phyloP scores from a whole-genome alignment of 2,329 filamentous ascomycete species.

The Alternaria sp. region DNA sequence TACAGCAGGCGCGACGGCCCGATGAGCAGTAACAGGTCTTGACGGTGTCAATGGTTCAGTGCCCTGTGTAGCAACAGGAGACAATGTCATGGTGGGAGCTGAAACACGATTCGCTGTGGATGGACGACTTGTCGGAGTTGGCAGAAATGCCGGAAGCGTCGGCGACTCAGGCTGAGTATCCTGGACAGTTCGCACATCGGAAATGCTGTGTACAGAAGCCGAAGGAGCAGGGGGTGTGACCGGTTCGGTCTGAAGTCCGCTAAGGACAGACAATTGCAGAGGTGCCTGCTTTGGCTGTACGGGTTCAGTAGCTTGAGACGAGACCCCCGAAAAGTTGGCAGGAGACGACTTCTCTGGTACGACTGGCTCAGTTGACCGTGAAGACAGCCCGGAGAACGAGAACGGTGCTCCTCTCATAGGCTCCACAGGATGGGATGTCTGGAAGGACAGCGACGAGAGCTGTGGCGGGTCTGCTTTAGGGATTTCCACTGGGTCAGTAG shows the following conservation, averaged over 20 bases:
- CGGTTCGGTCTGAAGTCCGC: constrained; percentile 42
- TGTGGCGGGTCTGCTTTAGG: constrained; percentile 19
- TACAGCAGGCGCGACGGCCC: constrained; percentile 20
- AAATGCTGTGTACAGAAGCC: constrained; percentile 29
- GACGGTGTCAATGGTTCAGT: constrained; percentile 41
- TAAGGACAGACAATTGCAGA: constrained; percentile 35
- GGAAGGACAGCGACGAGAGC: constrained; percentile 32
- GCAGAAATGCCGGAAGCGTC: constrained; percentile 43
- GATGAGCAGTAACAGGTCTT: constrained; percentile 44
- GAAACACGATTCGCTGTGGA: constrained; percentile 38
- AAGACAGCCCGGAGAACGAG: constrained; percentile 28
- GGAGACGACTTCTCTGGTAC: constrained; percentile 23
- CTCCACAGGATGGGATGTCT: constrained; percentile 36
- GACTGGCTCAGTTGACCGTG: constrained; percentile 31
- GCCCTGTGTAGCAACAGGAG: constrained; percentile 37
- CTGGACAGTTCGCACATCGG: constrained; percentile 40
- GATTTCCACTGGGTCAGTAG: constrained; percentile 35
- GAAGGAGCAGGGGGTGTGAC: constrained; percentile 17
- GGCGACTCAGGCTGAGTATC: constrained; percentile 47
- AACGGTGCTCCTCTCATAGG: constrained; percentile 20
- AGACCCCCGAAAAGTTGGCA: constrained; percentile 28
- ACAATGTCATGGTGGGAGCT: constrained; percentile 31
- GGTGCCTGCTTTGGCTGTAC: constrained; percentile 27
- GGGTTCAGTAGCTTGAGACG: constrained; percentile 37
- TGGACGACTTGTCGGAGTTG: constrained; percentile 40